phyloP scores from a whole-genome alignment of 2,329 filamentous ascomycete species.

The Didymella pinodella region DNA sequence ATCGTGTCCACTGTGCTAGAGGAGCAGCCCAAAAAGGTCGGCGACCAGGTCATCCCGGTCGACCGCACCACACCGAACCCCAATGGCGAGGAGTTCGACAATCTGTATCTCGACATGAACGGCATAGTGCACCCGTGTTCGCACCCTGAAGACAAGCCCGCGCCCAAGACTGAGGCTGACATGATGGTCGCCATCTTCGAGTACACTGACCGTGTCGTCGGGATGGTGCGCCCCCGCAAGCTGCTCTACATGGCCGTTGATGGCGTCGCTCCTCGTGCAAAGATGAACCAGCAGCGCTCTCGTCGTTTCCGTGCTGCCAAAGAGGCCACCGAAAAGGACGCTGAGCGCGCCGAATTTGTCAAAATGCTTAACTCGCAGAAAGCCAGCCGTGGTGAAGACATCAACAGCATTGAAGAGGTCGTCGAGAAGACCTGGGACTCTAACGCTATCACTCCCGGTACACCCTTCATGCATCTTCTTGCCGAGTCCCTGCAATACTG shows the following conservation, averaged over 20 bases:
- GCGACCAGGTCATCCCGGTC: slow-evolving; percentile 84
- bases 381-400: slow-evolving; percentile 58
- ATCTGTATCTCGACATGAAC: slow-evolving; percentile 99
- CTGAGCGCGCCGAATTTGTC: slow-evolving; percentile 86
- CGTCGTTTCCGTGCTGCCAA: slow-evolving; percentile 93
- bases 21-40: slow-evolving; percentile 80
- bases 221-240: slow-evolving; percentile 97
- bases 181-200: slow-evolving; percentile 99
- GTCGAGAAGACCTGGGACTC: slow-evolving; percentile 92
- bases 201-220: slow-evolving; percentile 98
- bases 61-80: slow-evolving; percentile 87
- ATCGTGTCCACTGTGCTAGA: slow-evolving; percentile 93
- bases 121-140: slow-evolving; percentile 99
- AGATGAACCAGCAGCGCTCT: slow-evolving; percentile 99
- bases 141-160: slow-evolving; percentile 90
- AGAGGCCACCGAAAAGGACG: slow-evolving; percentile 92
- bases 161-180: slow-evolving; percentile 93
- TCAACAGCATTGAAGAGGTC: slow-evolving; percentile 67
- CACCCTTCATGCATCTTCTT: slow-evolving; percentile 97
- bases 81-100: slow-evolving; percentile 97
- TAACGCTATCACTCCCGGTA: slow-evolving; percentile 90
- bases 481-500: slow-evolving; percentile 91
- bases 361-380: slow-evolving; percentile 84
- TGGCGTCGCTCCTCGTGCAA: slow-evolving; percentile 94
- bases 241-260: slow-evolving; percentile 98